phyloP scores from a whole-genome alignment of 1,284 basidiomycete genomes.

The Trametes pubescens region DNA sequence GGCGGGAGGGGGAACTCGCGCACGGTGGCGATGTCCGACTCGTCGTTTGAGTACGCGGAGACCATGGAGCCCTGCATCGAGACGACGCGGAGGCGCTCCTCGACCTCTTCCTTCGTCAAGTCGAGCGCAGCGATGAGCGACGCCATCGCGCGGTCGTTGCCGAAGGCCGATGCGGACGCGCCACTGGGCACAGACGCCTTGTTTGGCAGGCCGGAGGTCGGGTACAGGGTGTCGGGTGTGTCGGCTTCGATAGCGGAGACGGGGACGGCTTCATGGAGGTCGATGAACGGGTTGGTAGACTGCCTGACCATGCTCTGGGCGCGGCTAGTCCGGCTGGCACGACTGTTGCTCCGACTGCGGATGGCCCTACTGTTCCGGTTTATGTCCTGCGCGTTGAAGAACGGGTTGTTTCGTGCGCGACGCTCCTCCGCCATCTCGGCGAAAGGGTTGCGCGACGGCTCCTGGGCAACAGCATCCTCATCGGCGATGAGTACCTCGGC shows the following conservation, averaged over 20 bases:
- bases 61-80: constrained; percentile 41
- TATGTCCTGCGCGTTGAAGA: constrained; percentile 60
- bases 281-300: constrained; percentile 48
- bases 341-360: constrained; percentile 41
- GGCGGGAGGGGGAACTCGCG: constrained; percentile 40
- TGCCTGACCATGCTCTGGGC: constrained; percentile 28
- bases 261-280: constrained; percentile 36
- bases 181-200: constrained; percentile 38
- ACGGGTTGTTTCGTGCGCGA: constrained; percentile 65
- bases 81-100: constrained; percentile 50
- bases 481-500: constrained; percentile 68
- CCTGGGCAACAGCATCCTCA: constrained; percentile 37
- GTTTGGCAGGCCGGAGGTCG: constrained; percentile 24
- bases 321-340: constrained; percentile 36
- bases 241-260: constrained; percentile 29
- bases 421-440: constrained; percentile 45
- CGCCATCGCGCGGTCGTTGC: constrained; percentile 59
- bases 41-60: constrained; percentile 40
- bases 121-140: constrained; percentile 72
- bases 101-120: constrained; percentile 50
- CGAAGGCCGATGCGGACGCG: constrained; percentile 34
- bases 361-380: constrained; percentile 32
- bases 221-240: constrained; percentile 18
- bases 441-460: constrained; percentile 53
- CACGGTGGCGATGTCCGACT: constrained; percentile 37